Percentiles rank a stretch among this genome's conserved stretches.
phyloP scores from a whole-genome alignment of 176 grass and related monocot genomes.

The Bonia amplexicaulis region DNA sequence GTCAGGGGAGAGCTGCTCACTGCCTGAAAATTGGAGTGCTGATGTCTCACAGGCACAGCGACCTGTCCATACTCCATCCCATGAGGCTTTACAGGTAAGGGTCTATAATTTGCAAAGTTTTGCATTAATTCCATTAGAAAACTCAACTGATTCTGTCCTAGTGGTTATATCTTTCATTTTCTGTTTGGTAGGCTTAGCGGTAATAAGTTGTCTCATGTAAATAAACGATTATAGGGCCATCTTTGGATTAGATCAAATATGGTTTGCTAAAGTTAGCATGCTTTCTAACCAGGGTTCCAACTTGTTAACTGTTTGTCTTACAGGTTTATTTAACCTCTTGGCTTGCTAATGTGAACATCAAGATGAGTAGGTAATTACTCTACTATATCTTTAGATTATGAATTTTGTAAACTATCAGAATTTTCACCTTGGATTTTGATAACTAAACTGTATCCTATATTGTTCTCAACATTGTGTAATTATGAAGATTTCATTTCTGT shows the following conservation, averaged over 20 bases:
- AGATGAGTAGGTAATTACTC: constrained; percentile 36
- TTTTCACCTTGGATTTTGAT: neutral
- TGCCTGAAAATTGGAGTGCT: constrained; percentile 35
- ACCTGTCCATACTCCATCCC: constrained; percentile 11
- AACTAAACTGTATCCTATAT: neutral
- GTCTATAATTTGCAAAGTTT: neutral
- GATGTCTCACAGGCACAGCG: constrained; percentile 17
- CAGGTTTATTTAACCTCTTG: constrained; percentile 63
- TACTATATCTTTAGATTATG: neutral
- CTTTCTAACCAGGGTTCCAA: constrained; percentile 1
- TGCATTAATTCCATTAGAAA: neutral
- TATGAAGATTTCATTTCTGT: neutral
- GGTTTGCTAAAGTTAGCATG: neutral
- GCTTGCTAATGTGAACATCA: constrained; percentile 60
- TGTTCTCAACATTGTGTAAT: neutral
- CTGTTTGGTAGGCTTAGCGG: neutral
- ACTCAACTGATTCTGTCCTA: neutral
- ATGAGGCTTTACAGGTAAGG: constrained; percentile 67
- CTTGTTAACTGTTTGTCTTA: constrained; percentile 16
- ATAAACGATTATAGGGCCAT: neutral
- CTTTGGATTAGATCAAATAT: constrained; percentile 11
- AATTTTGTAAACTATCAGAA: constrained; percentile 4
- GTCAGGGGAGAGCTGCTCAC: constrained; percentile 37
- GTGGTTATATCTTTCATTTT: neutral
- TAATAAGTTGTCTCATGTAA: neutral